These are phyloP conservation scores for Suhomyces sp. DNA, from an alignment of 805 yeast genomes.

Conservation along the genomic window DNA sequence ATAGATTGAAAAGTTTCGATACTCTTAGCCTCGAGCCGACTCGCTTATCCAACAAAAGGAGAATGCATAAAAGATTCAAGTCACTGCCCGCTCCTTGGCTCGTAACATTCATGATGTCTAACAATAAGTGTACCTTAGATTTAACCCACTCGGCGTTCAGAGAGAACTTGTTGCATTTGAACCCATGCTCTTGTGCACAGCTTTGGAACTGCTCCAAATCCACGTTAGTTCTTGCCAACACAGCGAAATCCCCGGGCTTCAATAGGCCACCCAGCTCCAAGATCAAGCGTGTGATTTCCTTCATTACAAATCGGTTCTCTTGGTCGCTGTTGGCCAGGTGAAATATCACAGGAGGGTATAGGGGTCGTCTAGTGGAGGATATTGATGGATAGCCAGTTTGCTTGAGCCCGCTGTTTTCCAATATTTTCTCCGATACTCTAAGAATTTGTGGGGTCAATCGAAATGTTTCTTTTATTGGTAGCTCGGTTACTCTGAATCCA, in stretches of 20 bases:
- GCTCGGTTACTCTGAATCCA: constrained; percentile 18
- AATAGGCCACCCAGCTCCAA: constrained; percentile 41
- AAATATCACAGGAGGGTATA: constrained; percentile 23
- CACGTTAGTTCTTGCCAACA: constrained; percentile 52
- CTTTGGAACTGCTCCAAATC: constrained; percentile 39
- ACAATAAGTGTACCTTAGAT: constrained; percentile 41
- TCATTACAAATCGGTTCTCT: constrained; percentile 42
- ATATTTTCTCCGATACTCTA: constrained; percentile 32
- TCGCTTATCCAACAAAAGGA: constrained; percentile 24
- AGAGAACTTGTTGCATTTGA: constrained; percentile 43
- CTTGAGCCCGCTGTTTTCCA: constrained; percentile 8
- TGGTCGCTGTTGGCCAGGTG: constrained; percentile 21
- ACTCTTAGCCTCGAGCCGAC: constrained; percentile 22
- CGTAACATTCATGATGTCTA: constrained; percentile 48
- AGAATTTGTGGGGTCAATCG: constrained; percentile 60
- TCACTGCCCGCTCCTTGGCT: constrained; percentile 31
- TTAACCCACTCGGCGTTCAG: constrained; percentile 52
- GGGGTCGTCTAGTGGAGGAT: constrained; percentile 15
- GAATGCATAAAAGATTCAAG: constrained; percentile 27
- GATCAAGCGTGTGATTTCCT: constrained; percentile 44
- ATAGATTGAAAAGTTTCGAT: constrained; percentile 26
- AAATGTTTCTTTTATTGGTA: constrained; percentile 51
- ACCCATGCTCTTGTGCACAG: constrained; percentile 38
- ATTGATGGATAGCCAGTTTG: constrained; percentile 1
- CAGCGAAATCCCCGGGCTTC: constrained; percentile 48